Base-by-base conservation (phyloP, 139 green algal species). In the Parachlorella kessleri region DNA sequence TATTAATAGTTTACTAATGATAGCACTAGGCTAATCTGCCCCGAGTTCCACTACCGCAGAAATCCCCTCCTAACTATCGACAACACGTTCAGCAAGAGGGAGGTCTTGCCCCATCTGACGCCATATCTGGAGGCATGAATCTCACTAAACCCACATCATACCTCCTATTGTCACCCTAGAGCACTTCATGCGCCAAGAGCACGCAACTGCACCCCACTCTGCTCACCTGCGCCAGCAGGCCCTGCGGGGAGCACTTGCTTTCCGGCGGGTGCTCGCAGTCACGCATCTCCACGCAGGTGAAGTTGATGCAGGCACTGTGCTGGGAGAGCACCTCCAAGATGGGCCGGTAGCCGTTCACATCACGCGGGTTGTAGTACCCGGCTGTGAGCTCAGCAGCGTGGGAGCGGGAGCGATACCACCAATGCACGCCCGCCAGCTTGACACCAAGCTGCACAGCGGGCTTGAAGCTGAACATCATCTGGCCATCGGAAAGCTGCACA, bases 201-300 rank as follows among this genome's bases (percentile, higher is more conserved):
- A 67, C 39, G 5, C 55, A 39, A 7, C 70, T 42, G 70, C 48
- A 42, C 26, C 42, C 2, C 3, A 21, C 42, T 14, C 42, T 35
- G 21, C 48, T 39, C 36, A 89, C 78, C 84, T 96, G 90, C 75
- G 89, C 81, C 72, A 96, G 77, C 74, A 98, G 88, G 14, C 88
- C 90, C 85, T 99, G 92, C 53, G 96, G 96, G 72, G 87, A 92
- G 87, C 96, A 99, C 37, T 85, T 81, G 1, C 90, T 94, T 78
- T 98, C 93, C 4, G 88, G 85, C 21, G 96, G 95, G 81, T 99
- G 96, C 89, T 99, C 97, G 75, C 91, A 95, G 89, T 99, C 97
- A 24, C 94, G 87, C 97, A 99, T 99, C 89, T 99, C 97, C 33
- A 99, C 94, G 80, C 97, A 99, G 33, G 97, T 99, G 90, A 99